These are phyloP conservation scores for Nitzschia inconspicua DNA, from an alignment of 108 stramenopile genomes.

Conservation along the genomic window DNA sequence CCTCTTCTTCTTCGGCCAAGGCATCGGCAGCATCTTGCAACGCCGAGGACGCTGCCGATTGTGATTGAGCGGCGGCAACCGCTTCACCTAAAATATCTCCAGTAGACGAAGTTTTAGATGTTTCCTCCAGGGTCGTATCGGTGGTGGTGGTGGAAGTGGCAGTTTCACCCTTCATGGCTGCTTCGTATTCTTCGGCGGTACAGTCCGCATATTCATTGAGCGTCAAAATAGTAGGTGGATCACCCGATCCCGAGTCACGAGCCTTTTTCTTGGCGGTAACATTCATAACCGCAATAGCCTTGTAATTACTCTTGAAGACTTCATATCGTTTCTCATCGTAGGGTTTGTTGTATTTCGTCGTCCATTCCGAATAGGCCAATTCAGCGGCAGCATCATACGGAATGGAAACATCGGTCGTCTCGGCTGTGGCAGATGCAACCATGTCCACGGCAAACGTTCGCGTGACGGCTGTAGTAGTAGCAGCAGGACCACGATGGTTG, in stretches of 20 bases:
- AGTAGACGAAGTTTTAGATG: conserved; percentile 24
- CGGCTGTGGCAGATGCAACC: conserved; percentile 8
- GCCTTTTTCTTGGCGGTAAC: conserved; percentile 73
- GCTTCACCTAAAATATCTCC: conserved; percentile 63
- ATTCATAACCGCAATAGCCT: conserved; percentile 77
- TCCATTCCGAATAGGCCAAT: conserved; percentile 80
- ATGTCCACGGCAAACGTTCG: conserved; percentile 8
- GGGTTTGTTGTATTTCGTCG: conserved; percentile 48
- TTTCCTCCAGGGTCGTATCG: background rate
- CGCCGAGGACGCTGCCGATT: conserved; percentile 67
- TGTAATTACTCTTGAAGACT: conserved; percentile 73
- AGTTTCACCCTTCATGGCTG: conserved; percentile 27
- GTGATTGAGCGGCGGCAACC: conserved; percentile 62
- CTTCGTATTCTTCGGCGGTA: conserved; percentile 73
- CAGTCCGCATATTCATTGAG: conserved; percentile 81
- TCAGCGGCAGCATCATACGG: conserved; percentile 82
- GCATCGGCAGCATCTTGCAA: conserved; percentile 82
- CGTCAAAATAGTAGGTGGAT: conserved; percentile 42
- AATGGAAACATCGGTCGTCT: conserved; percentile 50
- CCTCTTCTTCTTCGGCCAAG: conserved; percentile 79
- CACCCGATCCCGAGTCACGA: conserved; percentile 46
- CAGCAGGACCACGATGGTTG: no score
- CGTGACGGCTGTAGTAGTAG: background rate
- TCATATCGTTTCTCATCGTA: conserved; percentile 46
- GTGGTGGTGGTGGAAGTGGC: background rate